Base-by-base conservation (phyloP, 768 basidiomycete species). In the Pulveroboletus frians region DNA sequence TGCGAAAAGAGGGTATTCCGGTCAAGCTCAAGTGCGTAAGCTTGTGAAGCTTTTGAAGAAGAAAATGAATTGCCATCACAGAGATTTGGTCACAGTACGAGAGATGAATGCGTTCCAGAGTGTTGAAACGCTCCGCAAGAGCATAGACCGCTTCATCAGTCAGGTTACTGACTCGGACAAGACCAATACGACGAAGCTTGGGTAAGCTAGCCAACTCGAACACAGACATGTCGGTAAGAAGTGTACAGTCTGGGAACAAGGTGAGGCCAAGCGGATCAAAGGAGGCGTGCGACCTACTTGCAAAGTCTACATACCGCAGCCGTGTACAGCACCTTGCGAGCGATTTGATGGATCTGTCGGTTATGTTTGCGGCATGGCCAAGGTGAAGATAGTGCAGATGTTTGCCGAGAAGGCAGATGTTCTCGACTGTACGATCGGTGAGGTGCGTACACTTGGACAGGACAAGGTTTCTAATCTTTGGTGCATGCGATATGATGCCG, bases 21-120 rank as follows among this genome's bases (percentile, higher is more conserved):
- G 96, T 97, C 53, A 99, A 70, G 67, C 92, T 95, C 40, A 99
- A 77, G 71, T 99, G 96, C 1, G 92, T 96, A 27, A 99, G 73
- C 57, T 89, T 88, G 62, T 83, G 83, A n/a, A 98, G 76, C 61
- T 86, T 85, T 62, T 88, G 84, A 37, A 99, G 78, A 39, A 99
- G 77, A 67, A 86, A 91, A 61, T 94, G 88, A 42, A 98, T 81
- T 15, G 93, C 93, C 72, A 85, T 79, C 58, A 97, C 89, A 6
- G 88, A 83, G 48, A 99, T 87, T 61, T 94, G 89, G 65, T 96
- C 92, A 67, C 96, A 99, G 64, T 98, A 97, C 3, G 92, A 96
- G 42, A 99, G 74, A 69, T 99, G 96, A 18, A 99, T 92, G 35
- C 96, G 85, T 65, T 99, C 96, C 20, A 98, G 76, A 9, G 91